A percentile compares a stretch with the other conserved stretches of the same genome.
phyloP scores from a whole-genome alignment of 768 basidiomycete genomes.

The Coprinopsis cinerea region DNA sequence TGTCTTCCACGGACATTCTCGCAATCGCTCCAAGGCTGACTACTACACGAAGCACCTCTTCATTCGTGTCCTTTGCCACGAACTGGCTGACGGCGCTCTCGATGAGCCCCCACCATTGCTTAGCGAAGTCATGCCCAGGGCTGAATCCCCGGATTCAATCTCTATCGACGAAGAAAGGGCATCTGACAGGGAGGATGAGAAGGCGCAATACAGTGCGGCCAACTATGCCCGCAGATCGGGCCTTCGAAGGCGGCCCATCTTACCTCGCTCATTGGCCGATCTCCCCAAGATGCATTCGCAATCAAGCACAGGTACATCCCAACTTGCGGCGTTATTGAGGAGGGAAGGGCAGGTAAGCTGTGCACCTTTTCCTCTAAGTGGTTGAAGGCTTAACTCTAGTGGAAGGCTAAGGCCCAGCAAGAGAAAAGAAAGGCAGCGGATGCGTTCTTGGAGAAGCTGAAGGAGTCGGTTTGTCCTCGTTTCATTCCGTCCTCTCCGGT shows the following conservation, averaged over 20 bases:
- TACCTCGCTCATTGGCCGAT: slow-evolving; percentile 17
- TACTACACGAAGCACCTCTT: slow-evolving; percentile 70
- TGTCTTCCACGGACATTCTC: slow-evolving; percentile 49
- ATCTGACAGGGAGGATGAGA: slow-evolving; percentile 10
- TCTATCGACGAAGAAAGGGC: slow-evolving; percentile 3
- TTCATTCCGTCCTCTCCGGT: not conserved
- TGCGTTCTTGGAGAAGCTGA: slow-evolving; percentile 25
- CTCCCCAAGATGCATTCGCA: slow-evolving; percentile 6
- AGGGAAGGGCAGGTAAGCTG: slow-evolving; percentile 20
- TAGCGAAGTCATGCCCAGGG: slow-evolving; percentile 14
- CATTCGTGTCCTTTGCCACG: slow-evolving; percentile 61
- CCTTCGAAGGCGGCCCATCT: slow-evolving; percentile 13
- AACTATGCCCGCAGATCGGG: slow-evolving; percentile 1
- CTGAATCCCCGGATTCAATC: no score
- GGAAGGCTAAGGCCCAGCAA: slow-evolving; percentile 6
- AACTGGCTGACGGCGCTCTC: no score
- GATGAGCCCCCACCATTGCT: not conserved
- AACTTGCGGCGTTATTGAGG: slow-evolving; percentile 15
- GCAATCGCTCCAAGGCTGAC: slow-evolving; percentile 61
- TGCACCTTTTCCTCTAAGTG: not conserved
- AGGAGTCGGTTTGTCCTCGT: slow-evolving; percentile 19
- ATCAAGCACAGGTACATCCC: not conserved
- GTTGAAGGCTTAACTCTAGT: slow-evolving; percentile 6
- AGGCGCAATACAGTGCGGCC: not conserved
- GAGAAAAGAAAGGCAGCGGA: slow-evolving; percentile 20